phyloP scores from a whole-genome alignment of 1,284 basidiomycete genomes.

The Xerocomus nothofagi region DNA sequence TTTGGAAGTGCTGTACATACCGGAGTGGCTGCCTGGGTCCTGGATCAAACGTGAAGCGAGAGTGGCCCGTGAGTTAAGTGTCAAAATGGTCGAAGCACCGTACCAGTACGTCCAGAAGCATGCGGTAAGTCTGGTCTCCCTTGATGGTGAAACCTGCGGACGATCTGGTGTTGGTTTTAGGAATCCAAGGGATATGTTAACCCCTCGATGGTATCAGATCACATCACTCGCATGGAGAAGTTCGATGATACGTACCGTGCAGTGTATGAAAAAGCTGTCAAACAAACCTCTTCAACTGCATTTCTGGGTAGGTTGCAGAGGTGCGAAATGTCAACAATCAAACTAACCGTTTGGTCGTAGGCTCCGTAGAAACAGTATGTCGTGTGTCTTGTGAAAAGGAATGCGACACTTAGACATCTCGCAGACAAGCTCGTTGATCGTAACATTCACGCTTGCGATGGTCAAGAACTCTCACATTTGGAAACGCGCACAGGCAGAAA shows the following conservation, averaged over 20 bases:
- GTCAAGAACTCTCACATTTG: conserved; percentile 34
- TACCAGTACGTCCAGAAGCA: conserved; percentile 20
- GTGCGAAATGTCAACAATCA: neutral
- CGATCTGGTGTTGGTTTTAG: neutral
- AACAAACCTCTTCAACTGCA: conserved; percentile 17
- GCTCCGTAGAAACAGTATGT: conserved; percentile 26
- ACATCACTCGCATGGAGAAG: conserved; percentile 21
- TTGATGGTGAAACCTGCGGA: neutral
- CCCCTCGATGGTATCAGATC: conserved; percentile 24
- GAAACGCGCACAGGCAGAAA: conserved; percentile 39
- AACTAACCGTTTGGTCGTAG: conserved; percentile 7
- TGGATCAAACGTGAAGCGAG: conserved; percentile 17
- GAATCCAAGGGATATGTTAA: conserved; percentile 6
- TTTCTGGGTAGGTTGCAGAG: conserved; percentile 19
- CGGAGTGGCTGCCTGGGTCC: conserved; percentile 28
- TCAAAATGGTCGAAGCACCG: conserved; percentile 18
- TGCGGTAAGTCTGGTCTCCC: conserved; percentile 6
- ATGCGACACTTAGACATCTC: neutral
- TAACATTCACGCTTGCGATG: conserved; percentile 39
- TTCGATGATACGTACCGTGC: conserved; percentile 9
- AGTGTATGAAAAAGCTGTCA: conserved; percentile 22
- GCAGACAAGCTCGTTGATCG: conserved; percentile 15
- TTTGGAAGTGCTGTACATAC: conserved; percentile 20
- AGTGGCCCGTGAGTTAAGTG: conserved; percentile 11
- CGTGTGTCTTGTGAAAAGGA: neutral